Evolutionary conservation across 768 basidiomycete genomes (phyloP).

Genomic region (Erythrobasidium yunnanense): DNA sequence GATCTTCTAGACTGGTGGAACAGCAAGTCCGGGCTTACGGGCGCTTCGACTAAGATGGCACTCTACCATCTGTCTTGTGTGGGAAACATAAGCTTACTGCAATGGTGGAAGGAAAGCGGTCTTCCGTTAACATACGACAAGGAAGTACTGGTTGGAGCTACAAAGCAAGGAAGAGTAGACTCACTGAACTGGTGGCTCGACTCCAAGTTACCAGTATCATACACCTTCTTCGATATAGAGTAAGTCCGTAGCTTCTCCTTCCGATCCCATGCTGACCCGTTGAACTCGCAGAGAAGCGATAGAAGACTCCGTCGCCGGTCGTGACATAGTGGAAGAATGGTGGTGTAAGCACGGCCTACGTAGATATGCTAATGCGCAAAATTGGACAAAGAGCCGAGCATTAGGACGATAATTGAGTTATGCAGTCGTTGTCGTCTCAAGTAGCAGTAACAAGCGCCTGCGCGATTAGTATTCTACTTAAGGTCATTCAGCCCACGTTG

Average conservation of each 20-base stretch:
- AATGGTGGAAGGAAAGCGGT: slow-evolving; percentile 74
- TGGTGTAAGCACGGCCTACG: slow-evolving; percentile 14
- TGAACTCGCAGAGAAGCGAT: slow-evolving; percentile 16
- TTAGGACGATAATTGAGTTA: not conserved
- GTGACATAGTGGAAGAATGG: slow-evolving; percentile 22
- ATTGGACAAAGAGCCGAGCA: slow-evolving; percentile 15
- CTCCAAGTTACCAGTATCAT: slow-evolving; percentile 66
- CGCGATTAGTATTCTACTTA: not conserved
- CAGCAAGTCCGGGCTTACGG: slow-evolving; percentile 38
- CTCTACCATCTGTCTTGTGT: slow-evolving; percentile 67
- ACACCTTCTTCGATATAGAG: slow-evolving; percentile 81
- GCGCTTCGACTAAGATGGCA: slow-evolving; percentile 57
- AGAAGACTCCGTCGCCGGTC: slow-evolving; percentile 7
- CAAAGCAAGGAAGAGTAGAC: slow-evolving; percentile 66
- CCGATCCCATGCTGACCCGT: not conserved
- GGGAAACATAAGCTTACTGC: slow-evolving; percentile 59
- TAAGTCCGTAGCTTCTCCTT: not conserved
- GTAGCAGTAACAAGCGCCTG: not conserved
- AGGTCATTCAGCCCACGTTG: too few relatives aligned
- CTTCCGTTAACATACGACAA: slow-evolving; percentile 67
- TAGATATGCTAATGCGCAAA: slow-evolving; percentile 24
- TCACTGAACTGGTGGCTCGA: slow-evolving; percentile 82
- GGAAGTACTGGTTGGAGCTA: slow-evolving; percentile 67
- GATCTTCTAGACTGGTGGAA: slow-evolving; percentile 77
- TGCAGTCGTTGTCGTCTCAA: not conserved